Conservation (phyloP, 176 grass and related monocot species). For the Aegilops sharonensis region DNA sequence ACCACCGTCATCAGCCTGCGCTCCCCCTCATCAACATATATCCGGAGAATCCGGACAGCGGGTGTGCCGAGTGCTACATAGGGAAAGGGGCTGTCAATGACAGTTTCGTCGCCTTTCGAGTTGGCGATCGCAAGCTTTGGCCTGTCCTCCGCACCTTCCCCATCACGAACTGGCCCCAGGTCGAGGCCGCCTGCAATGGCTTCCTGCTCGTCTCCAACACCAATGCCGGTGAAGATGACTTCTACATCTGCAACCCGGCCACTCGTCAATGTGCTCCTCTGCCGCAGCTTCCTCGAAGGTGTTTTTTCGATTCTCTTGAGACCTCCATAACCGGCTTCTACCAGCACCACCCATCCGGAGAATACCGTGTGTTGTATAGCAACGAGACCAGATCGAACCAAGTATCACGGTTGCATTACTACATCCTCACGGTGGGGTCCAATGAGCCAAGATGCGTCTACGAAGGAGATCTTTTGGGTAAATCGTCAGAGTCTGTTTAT, state of each 20-base stretch:
- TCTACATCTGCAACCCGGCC: neutral
- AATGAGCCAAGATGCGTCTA: neutral
- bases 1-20: too few species aligned
- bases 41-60: too few species aligned
- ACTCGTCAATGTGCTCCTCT: neutral
- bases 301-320: neutral
- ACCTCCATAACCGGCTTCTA: neutral
- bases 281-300: neutral
- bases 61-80: too few species aligned
- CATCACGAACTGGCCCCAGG: neutral
- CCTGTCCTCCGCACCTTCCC: neutral
- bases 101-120: neutral
- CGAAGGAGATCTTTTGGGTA: too few species aligned
- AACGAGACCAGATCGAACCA: too few species aligned
- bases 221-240: neutral
- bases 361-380: neutral
- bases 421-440: neutral
- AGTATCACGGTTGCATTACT: fast-evolving
- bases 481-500: too few species aligned
- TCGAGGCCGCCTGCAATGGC: neutral
- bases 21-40: too few species aligned
- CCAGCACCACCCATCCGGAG: neutral
- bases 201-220: neutral
- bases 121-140: too few species aligned
- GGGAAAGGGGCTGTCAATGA: neutral